Conservation (phyloP, 495 filamentous ascomycete species). For the Cercophora sp. region DNA sequence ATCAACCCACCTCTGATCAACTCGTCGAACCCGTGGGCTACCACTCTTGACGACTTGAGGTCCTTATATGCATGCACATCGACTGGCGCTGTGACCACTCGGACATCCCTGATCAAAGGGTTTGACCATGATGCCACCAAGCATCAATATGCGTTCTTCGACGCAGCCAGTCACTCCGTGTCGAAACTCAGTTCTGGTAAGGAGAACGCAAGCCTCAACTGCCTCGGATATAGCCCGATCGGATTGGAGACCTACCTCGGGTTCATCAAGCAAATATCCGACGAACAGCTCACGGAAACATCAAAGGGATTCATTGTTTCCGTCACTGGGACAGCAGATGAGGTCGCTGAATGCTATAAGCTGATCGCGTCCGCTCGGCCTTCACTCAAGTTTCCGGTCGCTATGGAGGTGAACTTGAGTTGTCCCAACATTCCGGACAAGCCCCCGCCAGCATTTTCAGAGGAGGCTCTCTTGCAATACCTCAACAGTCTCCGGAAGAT, state of each 20-base stretch:
- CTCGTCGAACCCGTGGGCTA: conserved; percentile 68
- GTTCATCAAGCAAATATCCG: conserved; percentile 32
- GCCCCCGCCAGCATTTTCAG: conserved; percentile 64
- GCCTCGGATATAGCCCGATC: conserved; percentile 66
- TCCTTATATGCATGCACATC: conserved; percentile 52
- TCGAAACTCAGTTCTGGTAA: no score
- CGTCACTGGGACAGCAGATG: conserved; percentile 55
- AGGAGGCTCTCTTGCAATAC: conserved; percentile 42
- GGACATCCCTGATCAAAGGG: conserved; percentile 56
- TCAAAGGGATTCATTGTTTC: conserved; percentile 63
- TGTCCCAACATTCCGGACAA: conserved; percentile 67
- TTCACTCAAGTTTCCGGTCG: conserved; percentile 33
- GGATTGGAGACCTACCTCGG: conserved; percentile 63
- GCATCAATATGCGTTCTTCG: conserved; percentile 63
- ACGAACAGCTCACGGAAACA: conserved; percentile 26
- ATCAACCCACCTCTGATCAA: conserved; percentile 67
- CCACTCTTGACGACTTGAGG: conserved; percentile 51
- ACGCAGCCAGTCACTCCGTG: conserved; percentile 49
- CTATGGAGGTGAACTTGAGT: conserved; percentile 68
- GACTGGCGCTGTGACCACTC: conserved; percentile 67
- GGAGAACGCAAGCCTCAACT: conserved; percentile 59
- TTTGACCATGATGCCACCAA: conserved; percentile 58
- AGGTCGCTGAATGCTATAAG: conserved; percentile 45
- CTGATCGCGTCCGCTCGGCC: conserved; percentile 20
- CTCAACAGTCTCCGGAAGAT: conserved; percentile 30